Conservation (phyloP, 176 grass and related monocot species). For the Microstegium vimineum region DNA sequence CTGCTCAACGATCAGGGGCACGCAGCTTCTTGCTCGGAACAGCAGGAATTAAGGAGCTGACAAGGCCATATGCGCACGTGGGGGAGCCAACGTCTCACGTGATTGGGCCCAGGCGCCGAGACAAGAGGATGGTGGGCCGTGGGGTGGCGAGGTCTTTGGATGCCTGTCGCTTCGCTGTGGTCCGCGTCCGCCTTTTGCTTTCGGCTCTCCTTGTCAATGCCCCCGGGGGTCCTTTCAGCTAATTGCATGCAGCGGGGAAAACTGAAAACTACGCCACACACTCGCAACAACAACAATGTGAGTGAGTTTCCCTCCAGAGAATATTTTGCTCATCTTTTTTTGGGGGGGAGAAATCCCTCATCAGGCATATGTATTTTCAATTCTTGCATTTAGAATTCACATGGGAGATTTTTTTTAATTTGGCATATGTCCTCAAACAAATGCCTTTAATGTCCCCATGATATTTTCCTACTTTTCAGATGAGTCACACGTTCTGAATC, state of each 20-base stretch:
- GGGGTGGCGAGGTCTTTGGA: constrained; percentile 25
- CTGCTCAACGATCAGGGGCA: not conserved
- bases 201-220: no score
- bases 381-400: not conserved
- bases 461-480: not conserved
- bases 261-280: no score
- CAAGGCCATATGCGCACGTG: constrained; percentile 40
- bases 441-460: not conserved
- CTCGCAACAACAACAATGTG: no score
- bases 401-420: not conserved
- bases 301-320: no score
- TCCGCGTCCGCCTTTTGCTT: not conserved
- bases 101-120: not conserved
- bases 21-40: constrained; percentile 31
- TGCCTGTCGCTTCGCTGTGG: constrained; percentile 26
- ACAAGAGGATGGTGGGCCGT: constrained; percentile 26
- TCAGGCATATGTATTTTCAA: no score
- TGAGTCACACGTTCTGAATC: constrained; percentile 3
- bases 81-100: constrained; percentile 33
- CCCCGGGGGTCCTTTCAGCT: no score
- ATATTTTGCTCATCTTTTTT: no score
- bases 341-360: no score
- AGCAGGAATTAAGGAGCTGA: constrained; percentile 22
- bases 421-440: no score
- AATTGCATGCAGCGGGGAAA: no score